Evolutionary conservation across 257 asterid species (phyloP).

Genomic region (Lithospermum erythrorhizon): DNA sequence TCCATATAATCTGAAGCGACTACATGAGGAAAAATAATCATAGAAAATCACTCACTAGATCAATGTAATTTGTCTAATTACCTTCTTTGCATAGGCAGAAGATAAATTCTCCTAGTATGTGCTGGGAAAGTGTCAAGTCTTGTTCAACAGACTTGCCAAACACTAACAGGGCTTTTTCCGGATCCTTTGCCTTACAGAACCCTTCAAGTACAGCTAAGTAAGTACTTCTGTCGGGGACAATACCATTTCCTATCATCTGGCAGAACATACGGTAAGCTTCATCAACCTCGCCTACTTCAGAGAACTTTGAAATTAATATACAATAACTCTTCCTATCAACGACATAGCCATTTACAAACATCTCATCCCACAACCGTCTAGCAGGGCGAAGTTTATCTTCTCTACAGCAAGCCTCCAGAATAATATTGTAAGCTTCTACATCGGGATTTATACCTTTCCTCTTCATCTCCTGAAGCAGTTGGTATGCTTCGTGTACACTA

Average conservation of each 20-base stretch:
- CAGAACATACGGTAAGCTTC: constrained; percentile 62
- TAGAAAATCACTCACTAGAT: too few relatives aligned
- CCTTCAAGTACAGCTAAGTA: constrained; percentile 51
- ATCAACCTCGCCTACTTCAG: constrained; percentile 46
- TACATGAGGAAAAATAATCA: too few relatives aligned
- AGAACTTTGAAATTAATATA: constrained; percentile 45
- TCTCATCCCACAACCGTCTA: constrained; percentile 85
- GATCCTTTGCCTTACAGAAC: constrained; percentile 40
- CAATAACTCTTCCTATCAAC: constrained; percentile 52
- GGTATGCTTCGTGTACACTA: constrained; percentile 58
- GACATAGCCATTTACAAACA: constrained; percentile 71
- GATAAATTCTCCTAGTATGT: constrained; percentile 30
- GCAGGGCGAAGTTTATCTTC: constrained; percentile 82
- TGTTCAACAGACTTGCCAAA: constrained; percentile 41
- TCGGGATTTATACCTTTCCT: constrained; percentile 56
- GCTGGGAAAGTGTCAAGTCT: constrained; percentile 30
- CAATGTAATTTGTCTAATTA: not conserved
- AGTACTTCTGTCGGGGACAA: constrained; percentile 40
- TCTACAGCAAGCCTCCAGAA: constrained; percentile 78
- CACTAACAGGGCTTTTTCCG: constrained; percentile 40
- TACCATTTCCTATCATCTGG: constrained; percentile 58
- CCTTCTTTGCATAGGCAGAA: constrained; percentile 60
- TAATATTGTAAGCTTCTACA: constrained; percentile 51
- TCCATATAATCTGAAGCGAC: too few relatives aligned
- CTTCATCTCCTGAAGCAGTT: constrained; percentile 70